These are phyloP conservation scores for Ceratocystis eucalypticola DNA, from an alignment of 2,329 filamentous ascomycete species.

Conservation along the genomic window DNA sequence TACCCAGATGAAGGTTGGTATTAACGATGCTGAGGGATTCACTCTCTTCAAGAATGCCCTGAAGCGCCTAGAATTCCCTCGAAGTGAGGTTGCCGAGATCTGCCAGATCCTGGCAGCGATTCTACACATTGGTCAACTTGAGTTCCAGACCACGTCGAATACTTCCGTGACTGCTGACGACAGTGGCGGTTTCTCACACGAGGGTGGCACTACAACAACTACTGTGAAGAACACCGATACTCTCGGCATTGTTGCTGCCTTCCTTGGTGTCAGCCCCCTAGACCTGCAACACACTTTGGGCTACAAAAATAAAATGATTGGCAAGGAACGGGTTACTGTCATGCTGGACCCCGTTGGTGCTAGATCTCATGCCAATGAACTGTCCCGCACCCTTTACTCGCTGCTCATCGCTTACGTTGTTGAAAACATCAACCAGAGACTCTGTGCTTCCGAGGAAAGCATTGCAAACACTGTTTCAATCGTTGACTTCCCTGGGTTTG, in stretches of 20 bases:
- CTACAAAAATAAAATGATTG: conserved; percentile 93
- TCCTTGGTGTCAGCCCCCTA: conserved; percentile 68
- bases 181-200: conserved; percentile 90
- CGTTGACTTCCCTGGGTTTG: conserved; percentile 91
- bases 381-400: conserved; percentile 85
- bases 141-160: conserved; percentile 71
- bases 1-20: conserved; percentile 89
- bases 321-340: conserved; percentile 92
- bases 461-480: conserved; percentile 91
- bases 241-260: conserved; percentile 75
- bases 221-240: conserved; percentile 89
- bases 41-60: conserved; percentile 95
- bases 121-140: conserved; percentile 92
- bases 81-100: conserved; percentile 88
- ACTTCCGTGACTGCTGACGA: conserved; percentile 74
- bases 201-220: conserved; percentile 75
- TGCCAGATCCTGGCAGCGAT: conserved; percentile 90
- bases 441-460: conserved; percentile 75
- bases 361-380: conserved; percentile 80
- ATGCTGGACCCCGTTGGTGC: conserved; percentile 92
- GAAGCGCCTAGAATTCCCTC: conserved; percentile 83
- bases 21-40: conserved; percentile 92
- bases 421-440: conserved; percentile 77
- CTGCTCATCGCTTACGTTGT: conserved; percentile 88
- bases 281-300: conserved; percentile 81